Evolutionary conservation across 2,329 filamentous ascomycete genomes (phyloP).

Genomic region (Colletotrichum siamense): DNA sequence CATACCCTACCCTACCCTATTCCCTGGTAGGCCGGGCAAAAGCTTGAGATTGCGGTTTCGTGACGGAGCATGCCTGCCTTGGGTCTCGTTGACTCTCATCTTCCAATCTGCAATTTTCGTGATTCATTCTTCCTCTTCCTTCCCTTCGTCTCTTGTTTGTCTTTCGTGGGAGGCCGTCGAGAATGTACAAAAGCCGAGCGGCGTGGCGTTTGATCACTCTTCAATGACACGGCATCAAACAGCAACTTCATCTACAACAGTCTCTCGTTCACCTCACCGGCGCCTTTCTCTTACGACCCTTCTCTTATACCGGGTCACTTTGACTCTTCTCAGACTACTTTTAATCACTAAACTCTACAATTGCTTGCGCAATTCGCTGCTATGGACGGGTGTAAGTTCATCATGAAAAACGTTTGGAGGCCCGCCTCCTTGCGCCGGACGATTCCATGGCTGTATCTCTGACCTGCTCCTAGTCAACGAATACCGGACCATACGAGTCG

Average conservation of each 20-base stretch:
- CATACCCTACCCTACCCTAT: not conserved
- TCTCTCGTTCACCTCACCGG: not conserved
- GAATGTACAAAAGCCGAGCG: conserved; percentile 18
- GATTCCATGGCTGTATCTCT: not conserved
- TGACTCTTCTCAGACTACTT: not conserved
- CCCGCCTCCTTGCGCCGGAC: not conserved
- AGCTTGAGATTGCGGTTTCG: not conserved
- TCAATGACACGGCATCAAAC: not conserved
- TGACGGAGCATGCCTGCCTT: conserved; percentile 4
- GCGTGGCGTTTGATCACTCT: not conserved
- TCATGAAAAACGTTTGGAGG: not conserved
- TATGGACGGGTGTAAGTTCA: conserved; percentile 23
- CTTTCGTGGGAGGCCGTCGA: conserved; percentile 9
- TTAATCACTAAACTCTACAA: not conserved
- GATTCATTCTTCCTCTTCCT: not conserved
- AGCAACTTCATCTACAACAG: not conserved
- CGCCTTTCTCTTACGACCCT: not conserved
- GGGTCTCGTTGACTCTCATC: not conserved
- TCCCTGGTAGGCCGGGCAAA: not conserved
- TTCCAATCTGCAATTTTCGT: not conserved
- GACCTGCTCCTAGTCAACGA: conserved; percentile 57
- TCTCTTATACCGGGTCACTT: not conserved
- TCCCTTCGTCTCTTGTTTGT: not conserved
- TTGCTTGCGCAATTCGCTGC: not conserved
- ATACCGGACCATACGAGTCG: conserved; percentile 63